Percentiles rank a stretch among this genome's conserved stretches.
Evolutionary conservation across 345 rosid species (phyloP).

Genomic region (Eucalyptus coolabah): DNA sequence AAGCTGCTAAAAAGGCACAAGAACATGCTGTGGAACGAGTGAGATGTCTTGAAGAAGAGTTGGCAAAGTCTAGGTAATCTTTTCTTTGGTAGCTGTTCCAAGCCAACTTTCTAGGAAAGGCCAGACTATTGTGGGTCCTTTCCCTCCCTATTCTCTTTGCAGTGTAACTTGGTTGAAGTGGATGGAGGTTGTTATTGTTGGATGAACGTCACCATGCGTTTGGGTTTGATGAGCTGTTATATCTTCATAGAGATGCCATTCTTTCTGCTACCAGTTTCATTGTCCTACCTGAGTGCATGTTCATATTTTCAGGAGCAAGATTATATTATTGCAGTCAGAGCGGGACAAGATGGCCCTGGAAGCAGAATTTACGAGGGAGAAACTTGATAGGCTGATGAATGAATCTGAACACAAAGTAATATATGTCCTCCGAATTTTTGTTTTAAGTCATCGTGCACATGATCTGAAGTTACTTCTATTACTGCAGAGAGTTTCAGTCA

Average conservation of each 20-base stretch:
- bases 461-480: background rate
- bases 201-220: background rate
- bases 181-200: background rate
- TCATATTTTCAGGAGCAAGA: slow-evolving; percentile 39
- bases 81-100: background rate
- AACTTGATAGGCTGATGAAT: slow-evolving; percentile 57
- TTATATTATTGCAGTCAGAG: slow-evolving; percentile 55
- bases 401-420: slow-evolving; percentile 75
- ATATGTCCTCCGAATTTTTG: background rate
- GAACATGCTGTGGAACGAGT: slow-evolving; percentile 60
- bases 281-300: background rate
- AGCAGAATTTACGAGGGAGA: slow-evolving; percentile 65
- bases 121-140: background rate
- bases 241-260: background rate
- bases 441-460: background rate
- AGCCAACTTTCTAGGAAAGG: background rate
- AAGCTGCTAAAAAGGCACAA: slow-evolving; percentile 66
- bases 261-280: background rate
- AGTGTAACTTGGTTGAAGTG: background rate
- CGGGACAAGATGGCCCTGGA: slow-evolving; percentile 72
- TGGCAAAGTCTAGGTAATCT: slow-evolving; percentile 56
- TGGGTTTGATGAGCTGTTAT: background rate
- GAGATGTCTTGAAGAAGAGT: slow-evolving; percentile 72
- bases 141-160: background rate
- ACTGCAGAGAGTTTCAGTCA: background rate